These are phyloP conservation scores for Penicillium sp. DNA, from an alignment of 2,329 filamentous ascomycete species.

Conservation along the genomic window DNA sequence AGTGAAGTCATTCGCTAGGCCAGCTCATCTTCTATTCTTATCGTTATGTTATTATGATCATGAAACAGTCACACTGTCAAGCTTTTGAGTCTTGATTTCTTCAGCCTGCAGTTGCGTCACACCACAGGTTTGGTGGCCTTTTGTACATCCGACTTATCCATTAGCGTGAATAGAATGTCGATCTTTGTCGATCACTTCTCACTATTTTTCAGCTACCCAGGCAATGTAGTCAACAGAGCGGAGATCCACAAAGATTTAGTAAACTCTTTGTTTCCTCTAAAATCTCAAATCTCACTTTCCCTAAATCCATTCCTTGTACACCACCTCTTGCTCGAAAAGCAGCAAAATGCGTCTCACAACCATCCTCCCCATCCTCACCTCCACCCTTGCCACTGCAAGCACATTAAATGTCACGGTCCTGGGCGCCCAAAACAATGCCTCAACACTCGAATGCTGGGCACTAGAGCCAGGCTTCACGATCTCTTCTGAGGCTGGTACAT, in stretches of 20 bases:
- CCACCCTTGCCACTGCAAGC: constrained; percentile 10
- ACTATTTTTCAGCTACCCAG: not conserved
- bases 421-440: constrained; percentile 37
- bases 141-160: not conserved
- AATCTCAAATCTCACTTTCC: too few relatives aligned
- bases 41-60: constrained; percentile 2
- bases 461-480: constrained; percentile 38
- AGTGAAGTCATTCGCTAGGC: constrained; percentile 62
- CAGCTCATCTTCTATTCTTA: not conserved
- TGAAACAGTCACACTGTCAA: not conserved
- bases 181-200: constrained; percentile 13
- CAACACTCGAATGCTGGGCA: constrained; percentile 51
- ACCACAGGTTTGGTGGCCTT: not conserved
- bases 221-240: not conserved
- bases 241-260: not conserved
- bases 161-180: constrained; percentile 10
- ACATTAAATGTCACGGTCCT: constrained; percentile 48
- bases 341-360: constrained; percentile 14
- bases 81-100: not conserved
- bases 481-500: constrained; percentile 33
- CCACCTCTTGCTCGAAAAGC: not conserved
- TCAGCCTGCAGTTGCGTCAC: not conserved
- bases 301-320: not conserved
- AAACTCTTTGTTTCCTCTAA: not conserved
- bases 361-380: constrained; percentile 12